phyloP scores from a whole-genome alignment of 169 alveolate genomes.

The Babesia sp. region DNA sequence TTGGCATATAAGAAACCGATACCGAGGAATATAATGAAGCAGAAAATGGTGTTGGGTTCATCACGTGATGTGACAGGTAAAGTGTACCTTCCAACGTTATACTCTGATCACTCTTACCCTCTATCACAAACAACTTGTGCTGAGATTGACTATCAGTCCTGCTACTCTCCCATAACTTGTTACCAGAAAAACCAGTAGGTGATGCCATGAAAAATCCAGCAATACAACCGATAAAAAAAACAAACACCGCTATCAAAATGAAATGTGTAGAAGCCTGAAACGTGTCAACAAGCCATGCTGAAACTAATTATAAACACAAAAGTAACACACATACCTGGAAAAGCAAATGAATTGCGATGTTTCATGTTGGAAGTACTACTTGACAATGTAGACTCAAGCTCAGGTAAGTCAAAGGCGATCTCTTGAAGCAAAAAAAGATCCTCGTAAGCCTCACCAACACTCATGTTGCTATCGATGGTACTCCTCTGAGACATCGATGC shows the following conservation, averaged over 20 bases:
- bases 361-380: conserved; percentile 11
- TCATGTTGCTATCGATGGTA: conserved; percentile 10
- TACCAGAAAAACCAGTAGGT: conserved; percentile 47
- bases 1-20: conserved; percentile 39
- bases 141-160: not conserved
- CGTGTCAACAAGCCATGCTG: conserved; percentile 36
- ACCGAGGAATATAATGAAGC: conserved; percentile 41
- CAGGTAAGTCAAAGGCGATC: conserved; percentile 52
- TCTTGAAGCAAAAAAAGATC: conserved; percentile 49
- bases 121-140: conserved; percentile 32
- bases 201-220: conserved; percentile 34
- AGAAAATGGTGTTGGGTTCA: conserved; percentile 47
- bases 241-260: conserved; percentile 12
- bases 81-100: conserved; percentile 36
- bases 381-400: conserved; percentile 32
- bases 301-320: not conserved
- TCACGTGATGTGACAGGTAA: conserved; percentile 30
- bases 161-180: conserved; percentile 9
- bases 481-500: conserved; percentile 11
- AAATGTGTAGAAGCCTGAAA: conserved; percentile 22
- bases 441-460: conserved; percentile 28
- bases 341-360: conserved; percentile 26
- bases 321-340: conserved; percentile 46
- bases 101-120: not conserved
- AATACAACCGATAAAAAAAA: conserved; percentile 39